These are phyloP conservation scores for Blastobotrys terrestris DNA, from an alignment of 805 yeast species.

Conservation along the genomic window DNA sequence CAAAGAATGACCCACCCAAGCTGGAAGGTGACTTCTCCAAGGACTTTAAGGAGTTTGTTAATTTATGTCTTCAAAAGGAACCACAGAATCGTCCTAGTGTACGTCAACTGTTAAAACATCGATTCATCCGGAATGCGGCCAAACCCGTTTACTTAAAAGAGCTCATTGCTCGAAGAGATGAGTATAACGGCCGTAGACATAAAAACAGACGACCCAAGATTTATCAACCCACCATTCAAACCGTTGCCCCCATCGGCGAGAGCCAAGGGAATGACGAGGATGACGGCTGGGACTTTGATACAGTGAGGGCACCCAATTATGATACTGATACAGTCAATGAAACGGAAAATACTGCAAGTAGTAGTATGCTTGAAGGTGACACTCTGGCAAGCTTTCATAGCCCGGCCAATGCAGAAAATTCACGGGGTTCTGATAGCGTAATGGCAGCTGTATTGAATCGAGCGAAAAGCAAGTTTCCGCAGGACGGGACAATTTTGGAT, in stretches of 20 bases:
- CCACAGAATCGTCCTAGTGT: constrained; percentile 66
- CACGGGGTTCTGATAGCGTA: not conserved
- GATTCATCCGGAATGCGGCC: constrained; percentile 45
- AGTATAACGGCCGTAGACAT: not conserved
- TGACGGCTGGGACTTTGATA: constrained; percentile 36
- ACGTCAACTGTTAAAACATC: constrained; percentile 52
- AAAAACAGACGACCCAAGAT: constrained; percentile 10
- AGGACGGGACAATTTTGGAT: constrained; percentile 2
- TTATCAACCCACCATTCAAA: constrained; percentile 15
- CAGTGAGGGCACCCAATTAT: constrained; percentile 24
- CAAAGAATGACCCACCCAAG: constrained; percentile 43
- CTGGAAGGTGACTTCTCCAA: constrained; percentile 34
- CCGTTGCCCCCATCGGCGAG: constrained; percentile 4
- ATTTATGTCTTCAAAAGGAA: constrained; percentile 62
- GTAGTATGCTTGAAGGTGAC: not conserved
- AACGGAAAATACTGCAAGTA: not conserved
- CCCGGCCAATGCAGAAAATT: not conserved
- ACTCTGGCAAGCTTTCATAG: not conserved
- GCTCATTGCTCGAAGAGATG: constrained; percentile 30
- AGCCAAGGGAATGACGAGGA: constrained; percentile 19
- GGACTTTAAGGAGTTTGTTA: constrained; percentile 65
- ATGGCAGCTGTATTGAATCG: not conserved
- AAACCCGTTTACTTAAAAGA: constrained; percentile 32
- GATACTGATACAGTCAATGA: not conserved
- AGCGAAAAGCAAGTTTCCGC: constrained; percentile 1